Percentiles rank a stretch among this genome's conserved stretches.
Evolutionary conservation across 805 yeast species (phyloP).

Genomic region (Tetrapisispora pingtungensis): DNA sequence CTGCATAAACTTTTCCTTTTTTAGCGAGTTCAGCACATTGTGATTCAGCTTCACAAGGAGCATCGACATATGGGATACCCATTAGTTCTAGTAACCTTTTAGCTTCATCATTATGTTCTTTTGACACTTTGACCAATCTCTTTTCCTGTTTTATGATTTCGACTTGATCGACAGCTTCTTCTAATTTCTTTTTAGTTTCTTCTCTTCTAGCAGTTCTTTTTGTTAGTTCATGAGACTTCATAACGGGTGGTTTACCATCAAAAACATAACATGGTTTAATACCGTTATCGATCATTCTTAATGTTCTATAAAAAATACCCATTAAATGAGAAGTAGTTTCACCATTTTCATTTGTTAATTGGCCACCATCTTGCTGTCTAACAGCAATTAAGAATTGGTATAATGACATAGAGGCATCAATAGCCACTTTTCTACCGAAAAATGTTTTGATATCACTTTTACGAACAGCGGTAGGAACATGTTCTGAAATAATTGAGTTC

Average conservation of each 20-base stretch:
- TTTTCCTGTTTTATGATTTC: slow-evolving; percentile 67
- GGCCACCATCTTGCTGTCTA: slow-evolving; percentile 94
- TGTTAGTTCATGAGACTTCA: slow-evolving; percentile 87
- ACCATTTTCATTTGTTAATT: slow-evolving; percentile 77
- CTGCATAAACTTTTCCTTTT: slow-evolving; percentile 87
- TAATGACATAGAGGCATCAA: slow-evolving; percentile 90
- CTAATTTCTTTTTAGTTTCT: slow-evolving; percentile 70
- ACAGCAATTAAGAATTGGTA: slow-evolving; percentile 95
- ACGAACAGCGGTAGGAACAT: slow-evolving; percentile 75
- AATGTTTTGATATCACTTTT: slow-evolving; percentile 74
- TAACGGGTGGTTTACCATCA: slow-evolving; percentile 94
- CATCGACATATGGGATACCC: slow-evolving; percentile 92
- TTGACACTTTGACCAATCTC: slow-evolving; percentile 79
- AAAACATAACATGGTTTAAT: slow-evolving; percentile 93
- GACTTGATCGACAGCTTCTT: slow-evolving; percentile 63
- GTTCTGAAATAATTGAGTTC: slow-evolving; percentile 76
- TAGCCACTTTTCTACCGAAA: slow-evolving; percentile 94
- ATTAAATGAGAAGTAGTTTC: slow-evolving; percentile 89
- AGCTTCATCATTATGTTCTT: slow-evolving; percentile 91
- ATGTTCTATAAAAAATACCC: slow-evolving; percentile 93
- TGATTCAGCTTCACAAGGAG: slow-evolving; percentile 98
- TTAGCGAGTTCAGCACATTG: slow-evolving; percentile 92
- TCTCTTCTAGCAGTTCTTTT: slow-evolving; percentile 74
- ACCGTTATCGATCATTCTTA: slow-evolving; percentile 84
- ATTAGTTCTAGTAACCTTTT: slow-evolving; percentile 66